Base-by-base conservation (phyloP, 306 rosid species). In the Canavalia gladiata region DNA sequence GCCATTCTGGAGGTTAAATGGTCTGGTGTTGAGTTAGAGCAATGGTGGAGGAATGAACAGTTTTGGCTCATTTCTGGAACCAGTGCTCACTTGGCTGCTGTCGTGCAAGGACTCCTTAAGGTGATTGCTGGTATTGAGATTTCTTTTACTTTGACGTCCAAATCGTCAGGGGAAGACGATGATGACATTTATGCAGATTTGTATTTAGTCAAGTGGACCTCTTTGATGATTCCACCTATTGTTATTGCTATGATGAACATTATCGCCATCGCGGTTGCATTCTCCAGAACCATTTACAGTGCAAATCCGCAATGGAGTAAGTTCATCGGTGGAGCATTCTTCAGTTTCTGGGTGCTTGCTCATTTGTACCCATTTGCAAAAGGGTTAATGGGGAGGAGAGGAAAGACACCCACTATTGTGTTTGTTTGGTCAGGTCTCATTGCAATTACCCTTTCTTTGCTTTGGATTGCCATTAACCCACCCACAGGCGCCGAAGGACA, bases 41-140 rank as follows among this genome's bases (percentile, higher is more conserved):
- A 88, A 1, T 88, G 91, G 91, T 88, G 91, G 91, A 83, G 91
- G 42, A 88, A 88, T 0, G 91, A 88, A 77, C 91, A 88, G 0
- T 88, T 88, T 74, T 88, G 91, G 91, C 89, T 88, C 34, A 83
- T 88, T 2, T 76, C 87, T 0, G 89, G 91, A 33, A 88, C 91
- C 0, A 88, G 91, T 78, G 86, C 91, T 30, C 91, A 88, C 18
- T 33, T 88, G 8, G 89, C 87, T 8, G 91, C 91, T 6, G 91
- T 88, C 6, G 11, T 88, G 0, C 91, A 88, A 43, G 91, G 91
- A 0, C 81, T 88, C 0, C 83, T 88, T 0, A 88, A 88, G 67
- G 91, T 88, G 1, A 51, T 88, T 6, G 91, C 91, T 0, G 91
- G 91, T 13, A 86, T 88, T 58, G 91, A 88, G 72, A 88, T 87